Percentiles rank a stretch among this genome's conserved stretches.
These are phyloP conservation scores for Camelina neglecta DNA, from an alignment of 345 rosid species.

Conservation along the genomic window DNA sequence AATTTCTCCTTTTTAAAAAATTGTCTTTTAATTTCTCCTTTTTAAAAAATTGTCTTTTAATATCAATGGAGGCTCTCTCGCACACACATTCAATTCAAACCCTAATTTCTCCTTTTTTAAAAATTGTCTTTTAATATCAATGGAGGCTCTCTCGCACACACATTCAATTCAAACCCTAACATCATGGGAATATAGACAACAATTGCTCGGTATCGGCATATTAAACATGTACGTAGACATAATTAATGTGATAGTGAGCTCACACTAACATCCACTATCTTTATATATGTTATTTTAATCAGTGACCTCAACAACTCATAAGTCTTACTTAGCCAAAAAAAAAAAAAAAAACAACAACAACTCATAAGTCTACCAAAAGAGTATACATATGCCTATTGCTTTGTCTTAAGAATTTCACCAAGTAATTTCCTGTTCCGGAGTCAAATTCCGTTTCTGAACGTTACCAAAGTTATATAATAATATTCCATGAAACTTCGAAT, in stretches of 20 bases:
- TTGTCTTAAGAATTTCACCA: background rate
- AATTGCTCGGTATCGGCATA: slow-evolving; percentile 13
- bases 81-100: slow-evolving; percentile 33
- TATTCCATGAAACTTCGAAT: background rate
- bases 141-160: slow-evolving; percentile 29
- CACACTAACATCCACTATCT: slow-evolving; percentile 47
- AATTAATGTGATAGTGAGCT: slow-evolving; percentile 40
- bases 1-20: too few species aligned
- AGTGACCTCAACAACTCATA: slow-evolving; percentile 29
- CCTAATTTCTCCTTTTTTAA: background rate
- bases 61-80: slow-evolving; percentile 21
- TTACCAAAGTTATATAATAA: slow-evolving; percentile 6
- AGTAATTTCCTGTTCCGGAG: slow-evolving; percentile 10
- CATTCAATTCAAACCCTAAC: slow-evolving; percentile 34
- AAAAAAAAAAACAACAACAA: background rate
- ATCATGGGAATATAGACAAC: slow-evolving; percentile 30
- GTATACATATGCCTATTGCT: slow-evolving; percentile 25
- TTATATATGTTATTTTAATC: slow-evolving; percentile 21
- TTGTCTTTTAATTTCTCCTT: background rate
- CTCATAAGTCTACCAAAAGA: slow-evolving; percentile 21
- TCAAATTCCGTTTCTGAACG: slow-evolving; percentile 8
- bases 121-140: background rate
- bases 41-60: background rate
- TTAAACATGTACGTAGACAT: slow-evolving; percentile 21
- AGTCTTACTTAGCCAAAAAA: slow-evolving; percentile 1